Evolutionary conservation across 2,329 filamentous ascomycete species (phyloP).

Genomic region (Xylariaceae sp.): DNA sequence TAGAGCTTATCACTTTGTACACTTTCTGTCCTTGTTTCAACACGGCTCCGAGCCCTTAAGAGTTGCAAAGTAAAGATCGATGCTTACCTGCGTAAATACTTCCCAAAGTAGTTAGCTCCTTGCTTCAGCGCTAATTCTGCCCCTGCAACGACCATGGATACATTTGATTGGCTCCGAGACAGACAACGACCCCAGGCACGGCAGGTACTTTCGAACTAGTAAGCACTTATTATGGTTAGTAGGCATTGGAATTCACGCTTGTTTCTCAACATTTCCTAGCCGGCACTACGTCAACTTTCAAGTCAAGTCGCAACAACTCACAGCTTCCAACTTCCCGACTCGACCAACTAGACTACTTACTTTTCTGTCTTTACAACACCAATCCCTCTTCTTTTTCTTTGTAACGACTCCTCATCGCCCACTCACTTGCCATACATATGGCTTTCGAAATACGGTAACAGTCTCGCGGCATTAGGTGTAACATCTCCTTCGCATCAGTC

Average conservation of each 20-base stretch:
- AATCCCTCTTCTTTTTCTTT: slow-evolving; percentile 4
- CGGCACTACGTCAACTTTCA: neutral
- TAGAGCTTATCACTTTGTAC: too few relatives aligned
- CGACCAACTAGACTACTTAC: too few relatives aligned
- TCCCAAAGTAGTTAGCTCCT: slow-evolving; percentile 5
- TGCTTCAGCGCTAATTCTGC: too few relatives aligned
- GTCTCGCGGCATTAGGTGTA: slow-evolving; percentile 26
- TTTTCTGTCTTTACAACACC: too few relatives aligned
- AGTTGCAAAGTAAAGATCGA: too few relatives aligned
- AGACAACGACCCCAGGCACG: neutral
- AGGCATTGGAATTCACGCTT: too few relatives aligned
- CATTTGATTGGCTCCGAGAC: slow-evolving; percentile 2
- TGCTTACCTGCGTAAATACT: neutral
- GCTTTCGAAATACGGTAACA: slow-evolving; percentile 24
- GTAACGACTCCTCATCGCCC: neutral
- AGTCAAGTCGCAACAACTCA: neutral
- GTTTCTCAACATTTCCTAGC: neutral
- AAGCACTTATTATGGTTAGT: too few relatives aligned
- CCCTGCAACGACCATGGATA: too few relatives aligned
- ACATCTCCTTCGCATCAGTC: slow-evolving; percentile 6
- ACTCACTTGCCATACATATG: slow-evolving; percentile 18
- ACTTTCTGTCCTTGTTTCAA: too few relatives aligned
- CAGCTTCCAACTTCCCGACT: neutral
- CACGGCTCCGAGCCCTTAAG: too few relatives aligned
- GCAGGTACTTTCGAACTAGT: too few relatives aligned